These are phyloP conservation scores for Pisolithus marmoratus DNA, from an alignment of 768 basidiomycete genomes.

Conservation along the genomic window DNA sequence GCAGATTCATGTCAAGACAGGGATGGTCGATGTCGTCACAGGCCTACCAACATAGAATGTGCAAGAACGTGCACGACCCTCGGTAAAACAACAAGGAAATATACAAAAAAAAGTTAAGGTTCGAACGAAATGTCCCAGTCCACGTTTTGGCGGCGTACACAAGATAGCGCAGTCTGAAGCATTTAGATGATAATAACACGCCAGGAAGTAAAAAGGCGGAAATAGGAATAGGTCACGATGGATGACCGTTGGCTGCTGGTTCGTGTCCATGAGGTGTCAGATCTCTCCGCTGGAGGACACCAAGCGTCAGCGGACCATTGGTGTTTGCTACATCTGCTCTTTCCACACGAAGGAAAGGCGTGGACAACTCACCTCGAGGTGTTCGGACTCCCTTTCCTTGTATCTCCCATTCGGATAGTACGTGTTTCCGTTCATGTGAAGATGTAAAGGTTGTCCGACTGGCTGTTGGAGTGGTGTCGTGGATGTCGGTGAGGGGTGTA, in stretches of 20 bases:
- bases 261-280: conserved; percentile 14
- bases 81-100: too few relatives aligned
- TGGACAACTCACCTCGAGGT: conserved; percentile 9
- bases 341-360: background rate
- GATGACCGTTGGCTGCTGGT: conserved; percentile 19
- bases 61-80: too few relatives aligned
- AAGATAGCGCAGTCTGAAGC: background rate
- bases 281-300: conserved; percentile 14
- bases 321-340: background rate
- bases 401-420: conserved; percentile 24
- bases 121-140: too few relatives aligned
- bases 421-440: conserved; percentile 20
- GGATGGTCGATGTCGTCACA: too few relatives aligned
- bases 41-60: too few relatives aligned
- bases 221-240: conserved; percentile 5
- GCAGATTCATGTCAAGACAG: too few relatives aligned
- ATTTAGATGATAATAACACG: background rate
- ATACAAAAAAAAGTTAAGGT: too few relatives aligned
- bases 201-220: background rate
- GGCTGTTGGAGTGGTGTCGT: conserved; percentile 10
- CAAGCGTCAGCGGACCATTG: conserved; percentile 6
- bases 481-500: conserved; percentile 21
- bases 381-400: conserved; percentile 20
- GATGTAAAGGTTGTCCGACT: background rate
- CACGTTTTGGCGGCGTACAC: background rate